Base-by-base conservation (phyloP, 495 filamentous ascomycete genomes). In the Talaromyces thailandensis region DNA sequence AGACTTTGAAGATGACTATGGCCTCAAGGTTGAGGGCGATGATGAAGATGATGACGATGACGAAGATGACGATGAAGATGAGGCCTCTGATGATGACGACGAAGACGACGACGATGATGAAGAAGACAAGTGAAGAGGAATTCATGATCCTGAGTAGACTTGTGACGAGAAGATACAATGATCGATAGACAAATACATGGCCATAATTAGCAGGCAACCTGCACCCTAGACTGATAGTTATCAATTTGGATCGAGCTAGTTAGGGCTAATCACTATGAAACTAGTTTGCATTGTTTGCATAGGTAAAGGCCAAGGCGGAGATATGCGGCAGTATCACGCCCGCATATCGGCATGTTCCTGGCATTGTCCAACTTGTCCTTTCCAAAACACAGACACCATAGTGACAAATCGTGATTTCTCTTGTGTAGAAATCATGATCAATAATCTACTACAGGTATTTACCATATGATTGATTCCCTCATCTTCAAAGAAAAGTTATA, bases 1-100 rank as follows among this genome's bases (percentile, higher is more conserved):
- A 60, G 82, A 86, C 61, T 98, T 96, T 71, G 85, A 95, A 70
- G 91, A 96, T 67, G 91, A 92, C 71, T 98, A 98, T 73, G 94
- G 93, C 5, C 72, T 97, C 28, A 83, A 89, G 73, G 80, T 73
- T 9, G 86, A 81, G n/a, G 85, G 84, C 3, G 87, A 83, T 2
- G 86, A 88, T 18, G 86, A 82, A 0, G 83, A 88, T 4, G 85
- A 86, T 0, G 84, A 86, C 0, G 84, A 84, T 0, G 84, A 85
- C 0, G 85, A 90, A 0, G 85, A 86, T 0, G 81, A 82, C 0
- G 82, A 81, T 9, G 76, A 74, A 25, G 81, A 75, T 5, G 75
- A 74, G 0, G 75, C 74, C 3, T 61, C 45, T 60, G 69, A 45
- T 32, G 70, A 70, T 28, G 69, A 74, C 11, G 66, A 68, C n/a